These are phyloP conservation scores for Cutaneotrichosporon dermatis DNA, from an alignment of 1,284 basidiomycete genomes.

Conservation along the genomic window DNA sequence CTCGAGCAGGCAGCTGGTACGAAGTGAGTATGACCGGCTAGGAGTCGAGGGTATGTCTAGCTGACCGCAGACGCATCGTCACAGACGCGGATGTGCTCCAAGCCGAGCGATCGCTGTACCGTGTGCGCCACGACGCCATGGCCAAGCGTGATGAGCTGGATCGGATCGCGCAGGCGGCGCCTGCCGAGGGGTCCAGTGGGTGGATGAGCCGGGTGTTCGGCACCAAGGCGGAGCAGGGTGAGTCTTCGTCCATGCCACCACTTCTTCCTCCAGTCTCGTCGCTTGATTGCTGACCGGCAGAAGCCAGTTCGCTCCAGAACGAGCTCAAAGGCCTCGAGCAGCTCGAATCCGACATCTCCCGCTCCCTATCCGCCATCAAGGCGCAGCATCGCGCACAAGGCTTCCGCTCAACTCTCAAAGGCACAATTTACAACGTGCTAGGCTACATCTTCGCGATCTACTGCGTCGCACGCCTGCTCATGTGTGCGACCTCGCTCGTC, in stretches of 20 bases:
- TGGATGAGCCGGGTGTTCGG: conserved; percentile 44
- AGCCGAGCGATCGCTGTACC: conserved; percentile 46
- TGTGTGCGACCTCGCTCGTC: conserved; percentile 45
- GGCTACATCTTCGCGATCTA: conserved; percentile 47
- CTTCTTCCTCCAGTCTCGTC: too few species aligned
- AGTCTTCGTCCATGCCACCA: neutral
- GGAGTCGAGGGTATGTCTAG: neutral
- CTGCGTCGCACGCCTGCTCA: conserved; percentile 44
- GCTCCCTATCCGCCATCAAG: conserved; percentile 40
- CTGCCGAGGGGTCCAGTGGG: conserved; percentile 15
- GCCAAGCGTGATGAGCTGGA: conserved; percentile 39
- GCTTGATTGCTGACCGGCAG: conserved; percentile 2
- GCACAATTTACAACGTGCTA: conserved; percentile 39
- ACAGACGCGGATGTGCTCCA: conserved; percentile 34
- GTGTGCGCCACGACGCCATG: conserved; percentile 42
- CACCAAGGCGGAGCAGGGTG: conserved; percentile 30
- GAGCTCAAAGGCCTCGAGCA: conserved; percentile 43
- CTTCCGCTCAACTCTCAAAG: conserved; percentile 40
- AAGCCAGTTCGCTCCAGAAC: conserved; percentile 23
- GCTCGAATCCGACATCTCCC: conserved; percentile 41
- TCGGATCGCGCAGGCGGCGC: conserved; percentile 14
- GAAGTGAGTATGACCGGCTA: conserved; percentile 22
- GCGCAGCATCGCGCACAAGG: conserved; percentile 39
- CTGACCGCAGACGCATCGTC: conserved; percentile 18
- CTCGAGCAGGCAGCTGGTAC: conserved; percentile 34